Conservation (phyloP, 2,329 filamentous ascomycete genomes). For the Aspergillus sp. region DNA sequence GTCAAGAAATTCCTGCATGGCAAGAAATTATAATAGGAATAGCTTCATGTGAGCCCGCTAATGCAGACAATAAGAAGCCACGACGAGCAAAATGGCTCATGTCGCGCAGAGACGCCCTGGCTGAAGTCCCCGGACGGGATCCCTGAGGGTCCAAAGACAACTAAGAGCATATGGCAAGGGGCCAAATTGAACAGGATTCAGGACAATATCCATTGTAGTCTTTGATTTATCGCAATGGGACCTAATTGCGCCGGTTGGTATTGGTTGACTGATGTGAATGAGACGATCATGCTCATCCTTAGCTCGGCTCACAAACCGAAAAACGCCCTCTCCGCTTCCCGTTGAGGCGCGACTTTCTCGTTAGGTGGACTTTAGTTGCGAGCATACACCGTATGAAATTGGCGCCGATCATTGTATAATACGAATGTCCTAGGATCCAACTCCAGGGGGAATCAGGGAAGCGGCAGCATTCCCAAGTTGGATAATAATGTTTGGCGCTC, state of each 20-base stretch:
- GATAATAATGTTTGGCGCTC: not conserved
- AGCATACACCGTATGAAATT: not conserved
- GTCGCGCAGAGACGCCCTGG: constrained; percentile 30
- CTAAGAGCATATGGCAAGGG: not conserved
- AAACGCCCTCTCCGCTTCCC: not conserved
- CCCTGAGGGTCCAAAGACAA: not conserved
- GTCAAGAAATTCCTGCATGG: not conserved
- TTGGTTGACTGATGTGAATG: constrained; percentile 11
- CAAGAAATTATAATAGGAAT: constrained; percentile 5
- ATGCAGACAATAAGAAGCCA: constrained; percentile 22
- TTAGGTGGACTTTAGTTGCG: constrained; percentile 1
- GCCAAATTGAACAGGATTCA: not conserved
- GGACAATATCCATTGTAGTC: not conserved
- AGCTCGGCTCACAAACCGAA: constrained; percentile 19
- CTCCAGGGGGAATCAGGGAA: not conserved
- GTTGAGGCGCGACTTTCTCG: constrained; percentile 13
- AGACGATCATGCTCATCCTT: constrained; percentile 16
- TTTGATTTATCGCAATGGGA: constrained; percentile 3
- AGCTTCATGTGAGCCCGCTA: constrained; percentile 13
- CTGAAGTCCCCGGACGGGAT: constrained; percentile 12
- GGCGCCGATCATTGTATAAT: not conserved
- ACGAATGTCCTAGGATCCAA: constrained; percentile 1
- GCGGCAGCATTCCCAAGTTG: not conserved
- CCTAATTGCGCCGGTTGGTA: constrained; percentile 1
- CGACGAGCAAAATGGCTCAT: constrained; percentile 25